These are phyloP conservation scores for Sphaerostilbella broomeana DNA, from an alignment of 2,329 filamentous ascomycete species.

Conservation along the genomic window DNA sequence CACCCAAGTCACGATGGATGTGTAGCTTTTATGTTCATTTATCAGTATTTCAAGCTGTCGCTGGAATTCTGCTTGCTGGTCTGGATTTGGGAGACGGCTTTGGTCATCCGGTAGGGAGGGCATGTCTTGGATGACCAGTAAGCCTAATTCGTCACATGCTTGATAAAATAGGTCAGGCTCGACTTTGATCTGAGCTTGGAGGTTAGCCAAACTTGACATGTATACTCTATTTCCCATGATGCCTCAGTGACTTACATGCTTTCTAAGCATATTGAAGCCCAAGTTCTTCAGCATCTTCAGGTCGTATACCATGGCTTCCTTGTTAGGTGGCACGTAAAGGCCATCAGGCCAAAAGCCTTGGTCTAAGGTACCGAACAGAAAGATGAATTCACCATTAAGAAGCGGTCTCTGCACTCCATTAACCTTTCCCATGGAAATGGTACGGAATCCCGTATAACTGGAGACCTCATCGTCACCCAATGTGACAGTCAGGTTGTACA, in stretches of 20 bases:
- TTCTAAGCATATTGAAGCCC: slow-evolving; percentile 65
- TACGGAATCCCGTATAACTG: slow-evolving; percentile 66
- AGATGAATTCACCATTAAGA: slow-evolving; percentile 62
- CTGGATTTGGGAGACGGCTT: slow-evolving; percentile 31
- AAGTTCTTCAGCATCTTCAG: slow-evolving; percentile 56
- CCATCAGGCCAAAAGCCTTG: slow-evolving; percentile 70
- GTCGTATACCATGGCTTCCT: slow-evolving; percentile 63
- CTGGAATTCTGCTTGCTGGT: slow-evolving; percentile 57
- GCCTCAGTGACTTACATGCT: slow-evolving; percentile 55
- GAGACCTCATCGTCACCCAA: slow-evolving; percentile 45
- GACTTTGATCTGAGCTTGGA: slow-evolving; percentile 53
- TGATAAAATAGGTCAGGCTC: slow-evolving; percentile 62
- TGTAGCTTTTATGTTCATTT: slow-evolving; percentile 56
- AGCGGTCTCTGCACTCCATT: slow-evolving; percentile 54
- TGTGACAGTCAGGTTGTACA: slow-evolving; percentile 58
- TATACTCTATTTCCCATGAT: too few relatives aligned
- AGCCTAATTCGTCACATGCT: slow-evolving; percentile 58
- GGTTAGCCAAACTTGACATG: too few relatives aligned
- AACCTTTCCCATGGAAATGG: slow-evolving; percentile 49
- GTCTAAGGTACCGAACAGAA: slow-evolving; percentile 62
- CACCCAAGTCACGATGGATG: slow-evolving; percentile 60
- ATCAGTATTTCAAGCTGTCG: slow-evolving; percentile 57
- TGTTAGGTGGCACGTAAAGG: slow-evolving; percentile 56
- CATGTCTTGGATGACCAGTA: slow-evolving; percentile 68
- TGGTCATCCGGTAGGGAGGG: slow-evolving; percentile 44